A percentile compares a stretch with the other conserved stretches of the same genome.
Conservation (phyloP, 768 basidiomycete genomes). For the Suillus bovinus region DNA sequence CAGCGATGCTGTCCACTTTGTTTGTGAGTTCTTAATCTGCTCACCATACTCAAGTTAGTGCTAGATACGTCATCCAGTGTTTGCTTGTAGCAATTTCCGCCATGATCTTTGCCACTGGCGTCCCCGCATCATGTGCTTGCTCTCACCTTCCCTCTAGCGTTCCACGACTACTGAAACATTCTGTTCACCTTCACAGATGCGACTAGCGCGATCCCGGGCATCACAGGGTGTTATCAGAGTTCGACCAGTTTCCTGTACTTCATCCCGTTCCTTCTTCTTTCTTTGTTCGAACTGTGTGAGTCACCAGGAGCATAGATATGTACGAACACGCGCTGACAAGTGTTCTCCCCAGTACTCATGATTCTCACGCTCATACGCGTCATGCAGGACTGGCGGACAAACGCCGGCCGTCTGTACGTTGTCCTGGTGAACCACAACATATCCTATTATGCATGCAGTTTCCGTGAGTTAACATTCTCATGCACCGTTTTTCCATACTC, state of each 20-base stretch:
- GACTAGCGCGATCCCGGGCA: neutral
- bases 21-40: too few species aligned
- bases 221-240: neutral
- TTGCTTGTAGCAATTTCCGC: too few species aligned
- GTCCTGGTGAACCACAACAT: neutral
- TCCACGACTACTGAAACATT: neutral
- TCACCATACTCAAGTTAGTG: too few species aligned
- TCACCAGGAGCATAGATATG: neutral
- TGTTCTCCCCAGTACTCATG: neutral
- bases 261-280: neutral
- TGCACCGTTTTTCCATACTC: neutral
- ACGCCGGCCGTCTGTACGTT: neutral
- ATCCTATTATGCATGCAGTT: neutral
- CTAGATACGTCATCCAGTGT: too few species aligned
- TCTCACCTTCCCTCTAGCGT: too few species aligned
- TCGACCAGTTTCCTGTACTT: neutral
- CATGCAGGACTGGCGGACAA: neutral
- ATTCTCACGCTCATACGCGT: neutral
- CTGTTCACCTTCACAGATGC: neutral
- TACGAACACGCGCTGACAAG: neutral
- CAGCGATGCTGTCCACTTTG: too few species aligned
- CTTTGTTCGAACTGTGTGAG: neutral
- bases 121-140: too few species aligned
- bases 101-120: too few species aligned
- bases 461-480: neutral